Conservation (phyloP, 192 early-diverging fungal species). For the Podila epigama region DNA sequence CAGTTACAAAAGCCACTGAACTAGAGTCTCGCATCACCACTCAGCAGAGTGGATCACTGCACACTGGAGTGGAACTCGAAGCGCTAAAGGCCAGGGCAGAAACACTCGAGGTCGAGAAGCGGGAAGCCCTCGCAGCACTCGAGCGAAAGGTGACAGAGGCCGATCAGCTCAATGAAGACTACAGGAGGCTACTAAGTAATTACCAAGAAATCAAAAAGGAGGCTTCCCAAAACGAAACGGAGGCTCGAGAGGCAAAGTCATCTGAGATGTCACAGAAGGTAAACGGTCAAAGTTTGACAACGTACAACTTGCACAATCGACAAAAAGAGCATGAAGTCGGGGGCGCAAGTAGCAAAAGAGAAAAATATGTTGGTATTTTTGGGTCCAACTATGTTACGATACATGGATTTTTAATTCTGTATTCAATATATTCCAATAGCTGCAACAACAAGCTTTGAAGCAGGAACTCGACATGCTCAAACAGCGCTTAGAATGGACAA, state of each 20-base stretch:
- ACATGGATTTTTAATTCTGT: not conserved
- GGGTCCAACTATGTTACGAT: not conserved
- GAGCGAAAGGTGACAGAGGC: constrained; percentile 36
- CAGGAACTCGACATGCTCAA: constrained; percentile 68
- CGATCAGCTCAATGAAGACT: constrained; percentile 37
- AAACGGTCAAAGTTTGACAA: not conserved
- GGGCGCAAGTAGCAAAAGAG: no score
- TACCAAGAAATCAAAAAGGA: constrained; percentile 42
- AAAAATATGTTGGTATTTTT: no score
- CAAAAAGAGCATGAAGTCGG: not conserved
- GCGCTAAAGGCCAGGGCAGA: constrained; percentile 18
- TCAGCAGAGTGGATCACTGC: constrained; percentile 36
- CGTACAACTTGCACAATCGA: not conserved
- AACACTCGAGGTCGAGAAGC: constrained; percentile 30
- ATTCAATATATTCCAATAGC: constrained; percentile 16
- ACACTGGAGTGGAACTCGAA: constrained; percentile 21
- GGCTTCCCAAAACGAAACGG: constrained; percentile 24
- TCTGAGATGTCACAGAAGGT: constrained; percentile 42
- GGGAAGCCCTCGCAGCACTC: constrained; percentile 24
- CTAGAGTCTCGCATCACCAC: constrained; percentile 11
- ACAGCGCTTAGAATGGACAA: constrained; percentile 70
- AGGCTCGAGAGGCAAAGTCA: constrained; percentile 37
- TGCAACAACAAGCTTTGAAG: constrained; percentile 51
- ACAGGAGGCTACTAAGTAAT: constrained; percentile 14
- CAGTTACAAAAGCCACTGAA: constrained; percentile 13